phyloP scores from a whole-genome alignment of 305 asterid species.

The Fraxinus baroniana region DNA sequence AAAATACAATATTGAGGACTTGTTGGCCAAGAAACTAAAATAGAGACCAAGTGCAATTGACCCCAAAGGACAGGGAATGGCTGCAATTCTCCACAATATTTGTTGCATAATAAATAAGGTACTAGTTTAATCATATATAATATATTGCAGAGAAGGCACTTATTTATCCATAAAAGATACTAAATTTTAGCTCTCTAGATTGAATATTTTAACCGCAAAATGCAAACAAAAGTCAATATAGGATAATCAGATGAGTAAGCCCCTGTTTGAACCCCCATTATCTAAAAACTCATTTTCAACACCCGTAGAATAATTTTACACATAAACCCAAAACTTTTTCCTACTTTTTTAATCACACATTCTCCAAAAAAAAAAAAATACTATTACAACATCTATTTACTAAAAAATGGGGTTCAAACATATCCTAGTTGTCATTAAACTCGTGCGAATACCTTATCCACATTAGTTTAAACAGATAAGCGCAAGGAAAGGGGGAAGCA shows the following conservation, averaged over 20 bases:
- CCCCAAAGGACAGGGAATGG: not conserved
- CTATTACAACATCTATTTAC: not conserved
- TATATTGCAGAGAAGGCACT: not conserved
- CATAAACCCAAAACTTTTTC: not conserved
- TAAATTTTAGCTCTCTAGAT: not conserved
- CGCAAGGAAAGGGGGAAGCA: slow-evolving; percentile 21
- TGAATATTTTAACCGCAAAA: not conserved
- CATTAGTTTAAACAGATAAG: slow-evolving; percentile 21
- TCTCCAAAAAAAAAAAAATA: not conserved
- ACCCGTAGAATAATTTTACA: not conserved
- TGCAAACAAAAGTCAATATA: not conserved
- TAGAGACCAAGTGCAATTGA: not conserved
- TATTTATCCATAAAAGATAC: not conserved
- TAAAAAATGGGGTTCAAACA: not conserved
- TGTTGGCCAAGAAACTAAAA: not conserved
- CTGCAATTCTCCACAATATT: not conserved
- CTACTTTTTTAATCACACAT: too few species aligned
- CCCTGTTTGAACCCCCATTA: not conserved
- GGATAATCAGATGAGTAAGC: not conserved
- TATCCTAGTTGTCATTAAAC: not conserved
- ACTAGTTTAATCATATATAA: not conserved
- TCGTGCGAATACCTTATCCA: slow-evolving; percentile 5
- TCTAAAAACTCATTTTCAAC: not conserved
- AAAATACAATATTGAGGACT: not conserved
- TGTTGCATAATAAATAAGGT: not conserved